phyloP scores from a whole-genome alignment of 2,329 filamentous ascomycete species.

The Bisporella sp. region DNA sequence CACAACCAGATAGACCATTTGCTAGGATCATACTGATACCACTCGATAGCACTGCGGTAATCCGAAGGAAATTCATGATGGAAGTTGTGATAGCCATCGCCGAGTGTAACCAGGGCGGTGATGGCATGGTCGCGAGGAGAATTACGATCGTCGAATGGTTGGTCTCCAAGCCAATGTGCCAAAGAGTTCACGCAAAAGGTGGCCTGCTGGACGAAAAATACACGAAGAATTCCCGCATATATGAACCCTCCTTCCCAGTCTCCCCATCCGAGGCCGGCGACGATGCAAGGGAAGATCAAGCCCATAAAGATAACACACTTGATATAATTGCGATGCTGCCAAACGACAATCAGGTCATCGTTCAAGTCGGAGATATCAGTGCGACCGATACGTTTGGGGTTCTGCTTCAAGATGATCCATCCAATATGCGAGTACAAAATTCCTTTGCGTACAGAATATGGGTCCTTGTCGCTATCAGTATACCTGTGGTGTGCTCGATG shows the following conservation, averaged over 20 bases:
- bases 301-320: conserved; percentile 74
- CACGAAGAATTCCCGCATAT: conserved; percentile 77
- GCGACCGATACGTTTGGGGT: conserved; percentile 80
- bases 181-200: conserved; percentile 92
- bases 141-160: conserved; percentile 90
- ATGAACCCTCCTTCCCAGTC: conserved; percentile 78
- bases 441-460: conserved; percentile 85
- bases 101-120: conserved; percentile 77
- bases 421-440: conserved; percentile 77
- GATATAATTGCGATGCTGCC: conserved; percentile 83
- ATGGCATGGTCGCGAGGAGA: conserved; percentile 82
- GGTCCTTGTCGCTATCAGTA: conserved; percentile 88
- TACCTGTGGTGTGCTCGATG: conserved; percentile 87
- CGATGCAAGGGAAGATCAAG: conserved; percentile 65
- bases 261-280: conserved; percentile 72
- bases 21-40: conserved; percentile 87
- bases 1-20: conserved; percentile 83
- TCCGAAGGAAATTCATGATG: too few relatives aligned
- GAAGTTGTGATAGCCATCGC: conserved; percentile 93
- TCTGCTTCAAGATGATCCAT: conserved; percentile 93
- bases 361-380: conserved; percentile 86
- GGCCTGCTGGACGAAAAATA: conserved; percentile 86
- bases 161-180: too few relatives aligned
- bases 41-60: conserved; percentile 86
- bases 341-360: conserved; percentile 76